Percentiles rank a stretch among this genome's conserved stretches.
Conservation (phyloP, 208 protist genomes). For the Phytomonas sp. region DNA sequence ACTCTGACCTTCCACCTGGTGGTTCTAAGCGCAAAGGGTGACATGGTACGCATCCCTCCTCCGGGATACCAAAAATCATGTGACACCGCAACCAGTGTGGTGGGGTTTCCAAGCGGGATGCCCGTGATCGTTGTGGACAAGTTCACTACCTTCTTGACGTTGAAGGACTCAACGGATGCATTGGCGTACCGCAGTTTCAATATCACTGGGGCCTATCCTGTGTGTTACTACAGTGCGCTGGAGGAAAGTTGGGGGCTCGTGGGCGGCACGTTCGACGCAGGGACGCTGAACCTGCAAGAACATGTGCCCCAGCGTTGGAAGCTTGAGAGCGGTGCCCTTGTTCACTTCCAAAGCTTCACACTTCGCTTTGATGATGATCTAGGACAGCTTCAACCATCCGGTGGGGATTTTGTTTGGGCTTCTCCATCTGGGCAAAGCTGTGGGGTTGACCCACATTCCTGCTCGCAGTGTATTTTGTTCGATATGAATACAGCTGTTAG, state of each 20-base stretch:
- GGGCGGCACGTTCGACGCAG: constrained; percentile 42
- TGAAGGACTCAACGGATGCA: constrained; percentile 55
- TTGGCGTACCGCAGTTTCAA: constrained; percentile 80
- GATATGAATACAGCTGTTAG: constrained; percentile 26
- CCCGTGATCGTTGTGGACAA: constrained; percentile 32
- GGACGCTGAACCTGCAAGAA: constrained; percentile 37
- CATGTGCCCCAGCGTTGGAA: constrained; percentile 37
- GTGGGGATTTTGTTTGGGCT: constrained; percentile 49
- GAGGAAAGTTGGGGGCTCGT: constrained; percentile 62
- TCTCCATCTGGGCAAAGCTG: constrained; percentile 53
- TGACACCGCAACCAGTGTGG: constrained; percentile 25
- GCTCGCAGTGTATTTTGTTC: constrained; percentile 49
- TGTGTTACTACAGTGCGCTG: constrained; percentile 76
- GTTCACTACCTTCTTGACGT: constrained; percentile 31
- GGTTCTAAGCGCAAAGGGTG: constrained; percentile 26
- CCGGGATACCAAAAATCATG: constrained; percentile 28
- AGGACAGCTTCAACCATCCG: constrained; percentile 27
- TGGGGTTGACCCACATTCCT: constrained; percentile 33
- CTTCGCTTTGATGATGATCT: constrained; percentile 44
- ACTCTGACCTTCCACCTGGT: constrained; percentile 71
- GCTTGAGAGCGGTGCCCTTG: constrained; percentile 17
- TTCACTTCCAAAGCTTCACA: constrained; percentile 41
- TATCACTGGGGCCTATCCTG: constrained; percentile 34
- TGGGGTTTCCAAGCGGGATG: constrained; percentile 27
- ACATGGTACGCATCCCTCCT: constrained; percentile 48